Conservation (phyloP, 768 basidiomycete genomes). For the Boletus rufocinnamomeus region DNA sequence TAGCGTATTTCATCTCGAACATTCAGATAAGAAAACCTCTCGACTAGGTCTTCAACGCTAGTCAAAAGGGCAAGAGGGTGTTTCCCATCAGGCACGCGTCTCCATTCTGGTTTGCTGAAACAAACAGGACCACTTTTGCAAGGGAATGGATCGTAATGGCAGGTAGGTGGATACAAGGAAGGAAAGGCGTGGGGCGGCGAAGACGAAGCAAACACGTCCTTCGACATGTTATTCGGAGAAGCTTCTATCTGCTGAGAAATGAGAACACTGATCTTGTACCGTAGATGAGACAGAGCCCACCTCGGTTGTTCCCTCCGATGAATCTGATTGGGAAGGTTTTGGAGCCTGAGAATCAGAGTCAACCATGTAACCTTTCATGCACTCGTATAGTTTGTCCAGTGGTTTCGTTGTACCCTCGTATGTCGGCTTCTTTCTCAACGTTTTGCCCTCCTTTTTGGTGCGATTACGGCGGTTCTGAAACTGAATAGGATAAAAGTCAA, state of each 20-base stretch:
- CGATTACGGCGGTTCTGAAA: constrained; percentile 20
- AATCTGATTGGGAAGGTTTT: fast-evolving
- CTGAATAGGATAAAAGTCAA: not conserved
- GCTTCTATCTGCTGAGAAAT: not conserved
- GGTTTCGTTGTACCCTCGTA: not conserved
- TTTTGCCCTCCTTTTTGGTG: constrained; percentile 1
- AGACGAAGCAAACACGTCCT: not conserved
- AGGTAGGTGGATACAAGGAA: constrained; percentile 13
- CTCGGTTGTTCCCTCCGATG: not conserved
- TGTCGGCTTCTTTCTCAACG: constrained; percentile 1
- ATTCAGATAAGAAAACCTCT: constrained; percentile 18
- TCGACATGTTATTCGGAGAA: no score
- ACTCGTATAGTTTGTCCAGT: not conserved
- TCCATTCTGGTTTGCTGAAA: constrained; percentile 11
- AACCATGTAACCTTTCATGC: not conserved
- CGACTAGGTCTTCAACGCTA: constrained; percentile 7
- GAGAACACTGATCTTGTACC: not conserved
- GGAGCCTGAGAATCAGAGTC: not conserved
- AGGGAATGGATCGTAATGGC: constrained; percentile 22
- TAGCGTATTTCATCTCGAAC: constrained; percentile 11
- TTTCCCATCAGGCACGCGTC: not conserved
- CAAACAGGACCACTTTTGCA: constrained; percentile 5
- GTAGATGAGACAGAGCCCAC: not conserved
- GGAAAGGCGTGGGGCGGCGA: constrained; percentile 22
- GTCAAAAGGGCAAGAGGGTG: not conserved